Base-by-base conservation (phyloP, 768 basidiomycete species). In the Leucocoprinus sp. region DNA sequence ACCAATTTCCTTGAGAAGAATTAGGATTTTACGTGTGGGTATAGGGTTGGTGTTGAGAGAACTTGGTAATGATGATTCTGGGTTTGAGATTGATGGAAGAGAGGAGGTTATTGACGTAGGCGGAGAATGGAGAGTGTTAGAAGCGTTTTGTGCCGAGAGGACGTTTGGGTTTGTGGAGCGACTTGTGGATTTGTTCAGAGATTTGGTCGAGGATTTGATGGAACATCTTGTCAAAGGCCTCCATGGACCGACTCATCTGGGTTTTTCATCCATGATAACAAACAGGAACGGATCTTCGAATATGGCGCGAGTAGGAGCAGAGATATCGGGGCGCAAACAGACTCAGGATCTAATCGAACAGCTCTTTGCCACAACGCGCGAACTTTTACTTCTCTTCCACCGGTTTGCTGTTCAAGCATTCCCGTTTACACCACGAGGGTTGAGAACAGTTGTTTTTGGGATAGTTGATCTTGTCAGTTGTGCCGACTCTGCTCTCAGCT, bases 1-100 rank as follows among this genome's bases (percentile, higher is more conserved):
- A 12, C 78, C 81, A 24, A 65, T 78, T 42, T 74, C 75, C 1
- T 55, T 69, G 18, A 68, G 71, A 15, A 67, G 74, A 36, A 56
- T 86, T 15, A 73, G 78, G 26, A 75, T 72, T 5, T 59, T 89
- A 11, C 75, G 84, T 1, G 77, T 84, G 22, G 78, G 84, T 0
- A 54, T 84, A 11, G 76, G 76, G 0, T 63, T 85, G 11, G 57
- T 88, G 6, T 58, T 67, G 23, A 66, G 66, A 17, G 79, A 80
- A 37, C 58, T 88, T 9, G 48, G 48, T 2, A 52, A 52, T 8
- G 44, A 45, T 0, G 61, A 61, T 8, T 61, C 66, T 14, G 65
- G 67, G 14, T 72, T 14, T 5, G 38, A 23, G 3, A 23, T n/a
- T 37, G 17, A 7, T 37, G 23, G 74, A 15, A 60, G 66, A 29